These are phyloP conservation scores for Solanum pinnatisectum DNA, from an alignment of 257 asterid species.

Conservation along the genomic window DNA sequence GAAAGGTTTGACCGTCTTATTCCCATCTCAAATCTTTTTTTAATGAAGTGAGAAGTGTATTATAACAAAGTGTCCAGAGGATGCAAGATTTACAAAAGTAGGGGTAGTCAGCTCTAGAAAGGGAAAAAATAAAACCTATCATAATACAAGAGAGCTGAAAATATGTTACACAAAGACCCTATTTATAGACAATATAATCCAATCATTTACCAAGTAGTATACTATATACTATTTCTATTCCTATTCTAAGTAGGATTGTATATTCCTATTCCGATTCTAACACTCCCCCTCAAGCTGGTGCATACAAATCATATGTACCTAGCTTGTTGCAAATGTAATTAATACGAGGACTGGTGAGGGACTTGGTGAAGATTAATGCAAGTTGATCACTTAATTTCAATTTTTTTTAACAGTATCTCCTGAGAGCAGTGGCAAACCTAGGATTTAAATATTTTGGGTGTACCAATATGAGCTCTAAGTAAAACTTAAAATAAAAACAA, in stretches of 20 bases:
- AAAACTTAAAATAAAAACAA: too few relatives aligned
- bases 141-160: not conserved
- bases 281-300: not conserved
- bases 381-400: not conserved
- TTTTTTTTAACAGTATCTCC: not conserved
- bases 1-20: constrained; percentile 45
- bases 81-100: not conserved
- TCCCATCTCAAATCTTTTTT: not conserved
- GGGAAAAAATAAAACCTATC: not conserved
- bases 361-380: not conserved
- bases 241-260: not conserved
- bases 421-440: not conserved
- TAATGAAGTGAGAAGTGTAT: not conserved
- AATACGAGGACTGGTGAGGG: not conserved
- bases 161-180: not conserved
- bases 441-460: not conserved
- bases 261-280: not conserved
- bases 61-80: not conserved
- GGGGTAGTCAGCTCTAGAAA: not conserved
- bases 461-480: not conserved
- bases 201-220: not conserved
- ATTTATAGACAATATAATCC: not conserved
- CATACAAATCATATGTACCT: not conserved
- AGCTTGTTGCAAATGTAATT: not conserved
- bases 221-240: not conserved